Evolutionary conservation across 129 eudicot species (phyloP), one percentile per base, ranked within the genome.

Genomic region (Daucus carota): DNA sequence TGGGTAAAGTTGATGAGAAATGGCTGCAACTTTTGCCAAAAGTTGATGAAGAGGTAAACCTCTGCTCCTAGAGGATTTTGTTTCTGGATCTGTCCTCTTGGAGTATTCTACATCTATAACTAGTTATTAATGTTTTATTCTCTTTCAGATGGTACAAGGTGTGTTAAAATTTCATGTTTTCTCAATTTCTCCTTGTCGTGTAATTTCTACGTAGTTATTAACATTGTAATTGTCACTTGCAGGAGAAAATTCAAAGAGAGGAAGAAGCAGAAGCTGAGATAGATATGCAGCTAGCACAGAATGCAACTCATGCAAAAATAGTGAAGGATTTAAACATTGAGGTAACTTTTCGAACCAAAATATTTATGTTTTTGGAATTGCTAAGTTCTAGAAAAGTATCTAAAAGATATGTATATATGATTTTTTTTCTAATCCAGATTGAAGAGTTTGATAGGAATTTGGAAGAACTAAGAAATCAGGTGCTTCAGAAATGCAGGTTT

Each of bases 21-120:
- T 93, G 98, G 97, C 88, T 90, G 67, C 88, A 82, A 72, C 91
- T 94, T 83, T 81, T 94, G 89, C 98, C 98, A 0, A 89, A 94
- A 82, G 97, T 94, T 76, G 91, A 87, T 76, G 93, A 90, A 87
- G 98, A 93, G 97, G 98, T 93, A 82, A 79, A 52, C 15, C 67
- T 29, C 36, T 9, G n/a, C 43, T 42, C 73, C 57, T 22, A 10
- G 73, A 60, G 4, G 72, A 81, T 13, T 59, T 3, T 59, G 31
- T 12, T 62, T 62, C 69, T 31, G 22, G 38, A 62, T 29, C 20
- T 29, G 38, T 62, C 68, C 68, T 26, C 3, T 10, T 29, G 69
- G 38, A 62, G 38, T 28, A 62, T 62, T 62, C 69, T 29, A 54
- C 62, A 2, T 8, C 63, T 54, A 9, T 48, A n/a, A 65, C 22